A percentile compares a stretch with the other conserved stretches of the same genome.
Evolutionary conservation across 352 stramenopile genomes (phyloP).

Genomic region (Lagenidium sp.): DNA sequence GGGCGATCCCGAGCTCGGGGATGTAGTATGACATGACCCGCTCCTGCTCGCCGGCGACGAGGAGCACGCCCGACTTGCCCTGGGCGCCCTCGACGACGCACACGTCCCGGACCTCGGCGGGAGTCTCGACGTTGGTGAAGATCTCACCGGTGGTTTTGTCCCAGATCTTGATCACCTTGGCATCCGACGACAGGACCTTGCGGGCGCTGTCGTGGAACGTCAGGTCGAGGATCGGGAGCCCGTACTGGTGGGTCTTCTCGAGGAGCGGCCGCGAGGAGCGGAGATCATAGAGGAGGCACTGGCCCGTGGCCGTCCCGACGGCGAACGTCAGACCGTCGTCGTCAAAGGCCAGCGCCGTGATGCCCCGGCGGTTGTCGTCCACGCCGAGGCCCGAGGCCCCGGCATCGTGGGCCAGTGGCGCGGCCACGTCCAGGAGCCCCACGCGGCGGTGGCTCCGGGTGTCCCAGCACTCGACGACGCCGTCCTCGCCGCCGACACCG

Average conservation of each 20-base stretch:
- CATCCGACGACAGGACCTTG: slow-evolving; percentile 93
- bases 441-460: slow-evolving; percentile 74
- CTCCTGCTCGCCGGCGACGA: slow-evolving; percentile 96
- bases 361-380: slow-evolving; percentile 32
- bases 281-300: slow-evolving; percentile 96
- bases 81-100: slow-evolving; percentile 88
- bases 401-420: slow-evolving; percentile 44
- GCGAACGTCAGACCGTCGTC: slow-evolving; percentile 92
- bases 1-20: slow-evolving; percentile 94
- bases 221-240: slow-evolving; percentile 92
- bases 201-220: slow-evolving; percentile 88
- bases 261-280: slow-evolving; percentile 91
- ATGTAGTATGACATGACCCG: slow-evolving; percentile 98
- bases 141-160: slow-evolving; percentile 84
- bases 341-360: slow-evolving; percentile 94
- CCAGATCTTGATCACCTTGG: slow-evolving; percentile 99
- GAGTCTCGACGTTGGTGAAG: slow-evolving; percentile 97
- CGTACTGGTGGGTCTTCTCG: slow-evolving; percentile 97
- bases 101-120: slow-evolving; percentile 94
- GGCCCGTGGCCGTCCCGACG: slow-evolving; percentile 90
- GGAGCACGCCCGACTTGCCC: slow-evolving; percentile 92
- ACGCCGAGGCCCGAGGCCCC: too few relatives aligned
- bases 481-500: slow-evolving; percentile 90
- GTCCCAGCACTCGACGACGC: slow-evolving; percentile 95
- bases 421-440: slow-evolving; percentile 48